Conservation (phyloP, 306 rosid species). For the Adenanthera pavonina region DNA sequence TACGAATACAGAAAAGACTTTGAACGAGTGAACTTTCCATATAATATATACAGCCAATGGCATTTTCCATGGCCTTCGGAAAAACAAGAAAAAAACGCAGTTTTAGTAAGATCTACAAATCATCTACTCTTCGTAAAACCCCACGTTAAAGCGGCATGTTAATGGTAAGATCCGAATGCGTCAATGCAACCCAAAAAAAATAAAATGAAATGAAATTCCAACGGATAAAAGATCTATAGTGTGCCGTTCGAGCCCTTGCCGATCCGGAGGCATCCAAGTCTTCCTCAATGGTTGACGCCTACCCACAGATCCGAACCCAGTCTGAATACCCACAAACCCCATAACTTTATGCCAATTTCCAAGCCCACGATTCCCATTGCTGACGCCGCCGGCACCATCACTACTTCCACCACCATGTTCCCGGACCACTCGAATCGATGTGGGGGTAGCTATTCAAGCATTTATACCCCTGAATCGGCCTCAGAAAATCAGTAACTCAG, state of each 20-base stretch:
- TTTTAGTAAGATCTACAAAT: background rate
- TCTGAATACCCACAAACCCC: slow-evolving; percentile 82
- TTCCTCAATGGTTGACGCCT: slow-evolving; percentile 65
- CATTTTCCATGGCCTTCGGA: background rate
- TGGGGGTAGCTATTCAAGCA: slow-evolving; percentile 45
- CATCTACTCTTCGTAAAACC: background rate
- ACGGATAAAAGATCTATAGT: background rate
- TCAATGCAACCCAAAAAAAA: too few relatives aligned
- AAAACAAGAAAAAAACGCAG: too few relatives aligned
- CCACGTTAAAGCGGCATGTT: background rate
- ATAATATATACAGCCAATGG: background rate
- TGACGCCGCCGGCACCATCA: background rate
- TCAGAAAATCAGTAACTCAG: slow-evolving; percentile 42
- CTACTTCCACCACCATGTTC: slow-evolving; percentile 38
- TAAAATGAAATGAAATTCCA: background rate
- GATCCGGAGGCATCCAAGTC: slow-evolving; percentile 81
- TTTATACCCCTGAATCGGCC: slow-evolving; percentile 24
- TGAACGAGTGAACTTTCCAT: slow-evolving; percentile 8
- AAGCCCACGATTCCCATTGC: slow-evolving; percentile 12
- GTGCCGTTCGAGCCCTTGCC: slow-evolving; percentile 65
- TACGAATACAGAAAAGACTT: slow-evolving; percentile 20
- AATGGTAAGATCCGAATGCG: background rate
- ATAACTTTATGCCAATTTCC: slow-evolving; percentile 55
- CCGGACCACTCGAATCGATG: slow-evolving; percentile 67
- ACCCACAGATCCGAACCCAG: slow-evolving; percentile 70